Conservation (phyloP, 2,329 filamentous ascomycete genomes). For the Colletotrichum acutatum region DNA sequence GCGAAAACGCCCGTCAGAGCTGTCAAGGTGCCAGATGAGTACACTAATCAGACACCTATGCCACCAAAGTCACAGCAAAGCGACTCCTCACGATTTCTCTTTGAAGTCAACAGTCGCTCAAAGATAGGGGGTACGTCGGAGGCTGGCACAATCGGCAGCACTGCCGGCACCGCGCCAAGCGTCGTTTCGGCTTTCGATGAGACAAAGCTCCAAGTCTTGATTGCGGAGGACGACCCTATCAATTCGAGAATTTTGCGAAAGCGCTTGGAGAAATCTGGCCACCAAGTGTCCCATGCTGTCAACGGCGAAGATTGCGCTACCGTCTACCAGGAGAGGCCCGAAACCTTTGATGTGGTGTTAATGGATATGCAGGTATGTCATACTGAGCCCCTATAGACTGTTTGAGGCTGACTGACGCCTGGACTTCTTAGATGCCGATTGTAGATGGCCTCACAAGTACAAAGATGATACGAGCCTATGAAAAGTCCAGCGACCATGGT, state of each 20-base stretch:
- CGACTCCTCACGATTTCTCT: constrained; percentile 49
- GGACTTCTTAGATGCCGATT: constrained; percentile 80
- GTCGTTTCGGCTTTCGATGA: constrained; percentile 7
- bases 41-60: constrained; percentile 44
- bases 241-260: constrained; percentile 87
- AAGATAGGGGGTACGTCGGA: constrained; percentile 19
- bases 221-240: constrained; percentile 90
- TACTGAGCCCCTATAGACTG: neutral
- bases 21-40: constrained; percentile 61
- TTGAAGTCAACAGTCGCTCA: constrained; percentile 47
- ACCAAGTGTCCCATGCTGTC: constrained; percentile 76
- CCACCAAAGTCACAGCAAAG: constrained; percentile 44
- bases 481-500: constrained; percentile 61
- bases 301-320: constrained; percentile 88
- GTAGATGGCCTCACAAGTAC: constrained; percentile 86
- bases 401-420: neutral
- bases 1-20: constrained; percentile 58
- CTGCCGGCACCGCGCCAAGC: constrained; percentile 18
- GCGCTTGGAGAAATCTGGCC: constrained; percentile 79
- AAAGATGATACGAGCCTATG: constrained; percentile 82
- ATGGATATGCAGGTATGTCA: constrained; percentile 90
- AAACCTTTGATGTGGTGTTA: constrained; percentile 79
- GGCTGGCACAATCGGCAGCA: neutral
- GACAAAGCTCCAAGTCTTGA: constrained; percentile 71
- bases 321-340: constrained; percentile 72